These are phyloP conservation scores for Rhynchospora pubera DNA, from an alignment of 176 grass and related monocot genomes.

Conservation along the genomic window DNA sequence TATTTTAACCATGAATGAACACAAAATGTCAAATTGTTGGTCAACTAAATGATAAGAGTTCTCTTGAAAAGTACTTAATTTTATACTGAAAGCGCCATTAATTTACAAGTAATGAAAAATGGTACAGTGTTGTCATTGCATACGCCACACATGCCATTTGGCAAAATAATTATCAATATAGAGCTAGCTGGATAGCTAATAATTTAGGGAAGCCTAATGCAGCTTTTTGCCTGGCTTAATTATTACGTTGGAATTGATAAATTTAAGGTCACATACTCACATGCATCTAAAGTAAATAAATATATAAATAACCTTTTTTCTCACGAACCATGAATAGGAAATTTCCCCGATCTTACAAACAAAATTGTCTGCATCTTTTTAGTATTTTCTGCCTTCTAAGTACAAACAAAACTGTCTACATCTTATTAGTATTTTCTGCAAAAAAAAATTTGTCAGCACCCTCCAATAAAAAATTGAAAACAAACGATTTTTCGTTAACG, in stretches of 20 bases:
- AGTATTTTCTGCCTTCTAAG: neutral
- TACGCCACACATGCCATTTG: neutral
- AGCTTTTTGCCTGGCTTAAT: neutral
- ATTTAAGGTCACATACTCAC: neutral
- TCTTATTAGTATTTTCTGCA: neutral
- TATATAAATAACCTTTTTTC: neutral
- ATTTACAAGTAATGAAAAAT: neutral
- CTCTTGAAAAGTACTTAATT: neutral
- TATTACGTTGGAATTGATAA: conserved; percentile 2
- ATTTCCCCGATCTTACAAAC: neutral
- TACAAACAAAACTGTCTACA: neutral
- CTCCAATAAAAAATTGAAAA: neutral
- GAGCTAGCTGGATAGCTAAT: neutral
- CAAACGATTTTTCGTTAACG: neutral
- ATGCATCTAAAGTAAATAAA: neutral
- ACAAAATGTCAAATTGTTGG: neutral
- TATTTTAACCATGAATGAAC: neutral
- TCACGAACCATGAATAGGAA: neutral
- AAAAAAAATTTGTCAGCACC: neutral
- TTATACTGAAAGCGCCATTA: neutral
- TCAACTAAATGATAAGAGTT: neutral
- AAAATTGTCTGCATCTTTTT: too few relatives aligned
- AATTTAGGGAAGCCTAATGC: neutral
- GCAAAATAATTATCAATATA: neutral
- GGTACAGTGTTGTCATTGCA: neutral